Evolutionary conservation across 2,329 filamentous ascomycete species (phyloP), one percentile per base, ranked within the genome.

Genomic region (Hypoxylon sp.): DNA sequence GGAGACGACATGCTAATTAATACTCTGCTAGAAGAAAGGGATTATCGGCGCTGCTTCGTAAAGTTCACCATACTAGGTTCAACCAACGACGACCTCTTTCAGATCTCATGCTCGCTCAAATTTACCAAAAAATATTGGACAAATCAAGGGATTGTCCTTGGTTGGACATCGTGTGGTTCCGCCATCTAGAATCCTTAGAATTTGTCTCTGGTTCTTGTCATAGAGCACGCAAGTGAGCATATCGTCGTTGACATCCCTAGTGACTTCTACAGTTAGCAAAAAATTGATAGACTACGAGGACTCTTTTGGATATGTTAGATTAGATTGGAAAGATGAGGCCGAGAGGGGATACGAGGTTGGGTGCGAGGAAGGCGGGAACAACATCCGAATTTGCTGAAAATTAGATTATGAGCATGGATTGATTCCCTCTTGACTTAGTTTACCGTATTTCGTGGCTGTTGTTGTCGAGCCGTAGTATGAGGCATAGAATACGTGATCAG

Each of bases 251-350:
- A 24, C 13, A 47, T 10, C 19, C 8, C 9, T 31, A 29, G 10
- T 5, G 4, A 31, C 5, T 5, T 50, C 46, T 39, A 48, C 10
- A 22, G 31, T 62, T 48, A 48, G 47, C 57, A 57, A 22, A 66
- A 26, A n/a, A 39, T 22, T 6, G 24, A 5, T 31, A 56, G 46
- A 9, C 22, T 37, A 37, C 17, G 17, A 57, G 33, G 11, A 26
- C 31, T 33, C 29, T 22, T 48, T 35, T 17, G 29, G 17, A 29
- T 14, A 39, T 37, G 24, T 24, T 2, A 31, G 14, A 55, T 26
- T n/a, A n/a, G 5, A 22, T 31, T 24, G 24, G 51, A 31, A 24
- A 35, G 10, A 9, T 50, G 17, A 10, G 19, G 31, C 1, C 19
- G 31, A 5, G 5, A 11, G n/a, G 11, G 3, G 2, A 19, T 8